A percentile compares a stretch with the other conserved stretches of the same genome.
phyloP scores from a whole-genome alignment of 768 basidiomycete genomes.

The Tulasnella calospora region DNA sequence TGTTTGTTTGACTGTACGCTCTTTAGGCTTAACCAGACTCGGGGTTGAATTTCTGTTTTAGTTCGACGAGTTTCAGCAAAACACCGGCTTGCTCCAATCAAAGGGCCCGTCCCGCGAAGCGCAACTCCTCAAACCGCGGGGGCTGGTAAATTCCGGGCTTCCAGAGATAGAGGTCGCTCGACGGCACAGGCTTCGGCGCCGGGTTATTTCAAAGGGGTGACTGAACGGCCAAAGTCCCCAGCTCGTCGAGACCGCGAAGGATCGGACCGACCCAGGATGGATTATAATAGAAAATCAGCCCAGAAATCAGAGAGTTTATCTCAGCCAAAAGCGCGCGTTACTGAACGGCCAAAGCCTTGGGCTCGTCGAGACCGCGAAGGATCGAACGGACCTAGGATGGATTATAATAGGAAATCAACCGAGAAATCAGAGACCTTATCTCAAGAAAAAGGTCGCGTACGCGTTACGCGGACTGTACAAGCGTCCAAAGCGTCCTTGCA shows the following conservation, averaged over 20 bases:
- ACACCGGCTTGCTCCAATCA: background rate
- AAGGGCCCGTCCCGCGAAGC: background rate
- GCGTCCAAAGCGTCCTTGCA: constrained; percentile 1
- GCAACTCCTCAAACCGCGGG: background rate
- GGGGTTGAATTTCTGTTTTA: background rate
- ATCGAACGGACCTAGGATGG: background rate
- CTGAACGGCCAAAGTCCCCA: background rate
- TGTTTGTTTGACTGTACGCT: too few relatives aligned
- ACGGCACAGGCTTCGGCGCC: background rate
- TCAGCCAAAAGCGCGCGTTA: background rate
- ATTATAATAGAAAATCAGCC: background rate
- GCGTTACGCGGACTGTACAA: background rate
- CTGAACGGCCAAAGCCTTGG: background rate
- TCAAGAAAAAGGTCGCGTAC: background rate
- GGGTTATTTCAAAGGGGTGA: background rate
- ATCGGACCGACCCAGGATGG: background rate
- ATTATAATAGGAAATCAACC: background rate
- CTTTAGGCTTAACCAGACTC: background rate
- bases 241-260: background rate
- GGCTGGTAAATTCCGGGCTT: background rate
- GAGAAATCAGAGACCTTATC: background rate
- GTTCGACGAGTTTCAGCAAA: background rate
- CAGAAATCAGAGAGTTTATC: background rate
- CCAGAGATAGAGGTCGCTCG: background rate
- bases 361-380: background rate